Evolutionary conservation across 2,329 filamentous ascomycete genomes (phyloP).

Genomic region (Penicillium sp.): DNA sequence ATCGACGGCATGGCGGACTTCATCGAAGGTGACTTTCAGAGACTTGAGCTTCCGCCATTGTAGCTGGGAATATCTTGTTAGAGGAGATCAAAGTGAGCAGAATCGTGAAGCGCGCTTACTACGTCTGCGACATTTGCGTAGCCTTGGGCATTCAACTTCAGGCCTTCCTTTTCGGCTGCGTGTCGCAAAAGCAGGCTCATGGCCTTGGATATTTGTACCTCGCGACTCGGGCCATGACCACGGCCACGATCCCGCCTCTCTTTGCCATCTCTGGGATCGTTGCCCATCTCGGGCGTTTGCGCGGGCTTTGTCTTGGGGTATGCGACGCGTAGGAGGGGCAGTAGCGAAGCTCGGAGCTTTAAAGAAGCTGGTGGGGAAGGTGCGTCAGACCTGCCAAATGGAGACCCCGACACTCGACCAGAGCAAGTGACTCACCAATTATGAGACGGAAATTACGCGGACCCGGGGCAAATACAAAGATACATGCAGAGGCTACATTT

Average conservation of each 20-base stretch:
- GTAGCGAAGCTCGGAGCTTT: constrained; percentile 8
- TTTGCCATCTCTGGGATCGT: background rate
- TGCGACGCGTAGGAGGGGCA: constrained; percentile 1
- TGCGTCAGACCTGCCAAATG: constrained; percentile 2
- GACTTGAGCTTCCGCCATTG: constrained; percentile 61
- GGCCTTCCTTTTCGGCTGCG: constrained; percentile 58
- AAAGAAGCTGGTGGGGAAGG: constrained; percentile 10
- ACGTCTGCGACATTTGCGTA: constrained; percentile 61
- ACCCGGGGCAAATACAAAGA: background rate
- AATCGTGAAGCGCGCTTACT: constrained; percentile 37
- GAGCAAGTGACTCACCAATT: background rate
- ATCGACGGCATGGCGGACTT: constrained; percentile 67
- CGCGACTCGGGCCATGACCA: constrained; percentile 23
- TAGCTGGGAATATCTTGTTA: constrained; percentile 42
- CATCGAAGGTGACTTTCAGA: constrained; percentile 70
- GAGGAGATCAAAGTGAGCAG: background rate
- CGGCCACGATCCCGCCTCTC: constrained; percentile 8
- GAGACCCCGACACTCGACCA: background rate
- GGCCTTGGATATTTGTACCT: constrained; percentile 42
- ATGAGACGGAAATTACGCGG: background rate
- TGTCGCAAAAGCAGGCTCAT: constrained; percentile 56
- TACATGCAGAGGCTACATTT: background rate
- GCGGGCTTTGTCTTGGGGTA: background rate
- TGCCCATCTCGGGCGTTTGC: background rate
- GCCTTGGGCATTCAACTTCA: constrained; percentile 58